A percentile compares a stretch with the other conserved stretches of the same genome.
Evolutionary conservation across 2,329 filamentous ascomycete genomes (phyloP).

Genomic region (Trichoderma afroharzianum): DNA sequence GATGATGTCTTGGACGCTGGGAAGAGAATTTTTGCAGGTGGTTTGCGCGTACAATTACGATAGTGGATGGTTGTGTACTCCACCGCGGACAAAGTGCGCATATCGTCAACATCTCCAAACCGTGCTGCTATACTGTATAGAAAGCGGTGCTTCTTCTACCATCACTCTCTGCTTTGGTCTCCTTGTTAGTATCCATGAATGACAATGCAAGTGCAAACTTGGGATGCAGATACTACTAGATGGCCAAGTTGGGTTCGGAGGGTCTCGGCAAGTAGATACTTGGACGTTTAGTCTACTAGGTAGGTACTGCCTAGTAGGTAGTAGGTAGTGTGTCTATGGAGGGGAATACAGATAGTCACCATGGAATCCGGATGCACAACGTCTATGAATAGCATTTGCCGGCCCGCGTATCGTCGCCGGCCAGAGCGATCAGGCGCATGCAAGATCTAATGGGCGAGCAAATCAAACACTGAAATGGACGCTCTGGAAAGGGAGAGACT

Average conservation of each 20-base stretch:
- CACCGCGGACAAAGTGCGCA: background rate
- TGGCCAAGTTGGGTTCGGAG: background rate
- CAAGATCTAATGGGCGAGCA: slow-evolving; percentile 5
- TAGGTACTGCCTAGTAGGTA: too few relatives aligned
- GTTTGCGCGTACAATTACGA: background rate
- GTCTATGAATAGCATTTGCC: background rate
- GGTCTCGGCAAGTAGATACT: background rate
- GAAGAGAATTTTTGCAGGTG: background rate
- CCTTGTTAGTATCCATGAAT: background rate
- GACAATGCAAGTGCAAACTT: background rate
- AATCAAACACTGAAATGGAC: background rate
- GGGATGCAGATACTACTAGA: background rate
- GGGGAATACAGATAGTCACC: background rate
- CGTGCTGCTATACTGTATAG: background rate
- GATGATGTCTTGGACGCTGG: background rate
- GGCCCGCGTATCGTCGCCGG: slow-evolving; percentile 6
- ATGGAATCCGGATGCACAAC: background rate
- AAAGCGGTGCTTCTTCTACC: background rate
- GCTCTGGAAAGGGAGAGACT: background rate
- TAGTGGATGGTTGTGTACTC: background rate
- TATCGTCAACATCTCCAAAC: too few relatives aligned
- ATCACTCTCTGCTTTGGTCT: background rate
- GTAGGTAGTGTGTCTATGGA: background rate
- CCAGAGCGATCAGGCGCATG: background rate
- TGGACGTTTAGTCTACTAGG: background rate